phyloP scores from a whole-genome alignment of 768 basidiomycete species.

The Phanerochaete carnosa region DNA sequence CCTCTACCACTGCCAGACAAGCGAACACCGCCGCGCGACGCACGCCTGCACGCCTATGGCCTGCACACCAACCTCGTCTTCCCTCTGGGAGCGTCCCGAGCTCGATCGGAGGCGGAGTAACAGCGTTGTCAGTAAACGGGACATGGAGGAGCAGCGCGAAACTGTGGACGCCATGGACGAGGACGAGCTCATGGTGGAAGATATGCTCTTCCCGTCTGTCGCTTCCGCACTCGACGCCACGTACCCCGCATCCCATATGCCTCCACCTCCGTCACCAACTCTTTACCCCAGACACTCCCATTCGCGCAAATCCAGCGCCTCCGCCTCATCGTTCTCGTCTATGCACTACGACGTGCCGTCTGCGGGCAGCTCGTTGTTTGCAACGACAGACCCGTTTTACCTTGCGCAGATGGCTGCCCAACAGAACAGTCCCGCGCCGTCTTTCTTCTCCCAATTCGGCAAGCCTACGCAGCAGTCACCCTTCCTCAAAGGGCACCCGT shows the following conservation, averaged over 20 bases:
- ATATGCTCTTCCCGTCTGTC: constrained; percentile 38
- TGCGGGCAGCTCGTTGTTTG: constrained; percentile 31
- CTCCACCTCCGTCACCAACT: constrained; percentile 13
- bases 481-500: constrained; percentile 24
- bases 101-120: constrained; percentile 26
- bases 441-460: constrained; percentile 38
- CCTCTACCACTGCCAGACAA: constrained; percentile 30
- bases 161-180: constrained; percentile 41
- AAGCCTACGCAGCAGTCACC: constrained; percentile 37
- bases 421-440: constrained; percentile 23
- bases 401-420: constrained; percentile 38
- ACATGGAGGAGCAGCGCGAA: constrained; percentile 13
- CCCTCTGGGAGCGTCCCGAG: constrained; percentile 21
- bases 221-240: constrained; percentile 5
- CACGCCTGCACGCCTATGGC: constrained; percentile 21
- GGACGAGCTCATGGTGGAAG: constrained; percentile 43
- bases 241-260: constrained; percentile 1
- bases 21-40: constrained; percentile 20
- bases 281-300: constrained; percentile 16
- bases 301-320: constrained; percentile 19
- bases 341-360: constrained; percentile 23
- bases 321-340: constrained; percentile 12
- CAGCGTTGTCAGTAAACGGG: constrained; percentile 13
- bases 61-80: constrained; percentile 23
- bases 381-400: constrained; percentile 50